These are phyloP conservation scores for Aquilaria agallochum DNA, from an alignment of 441 rosid species.

Conservation along the genomic window DNA sequence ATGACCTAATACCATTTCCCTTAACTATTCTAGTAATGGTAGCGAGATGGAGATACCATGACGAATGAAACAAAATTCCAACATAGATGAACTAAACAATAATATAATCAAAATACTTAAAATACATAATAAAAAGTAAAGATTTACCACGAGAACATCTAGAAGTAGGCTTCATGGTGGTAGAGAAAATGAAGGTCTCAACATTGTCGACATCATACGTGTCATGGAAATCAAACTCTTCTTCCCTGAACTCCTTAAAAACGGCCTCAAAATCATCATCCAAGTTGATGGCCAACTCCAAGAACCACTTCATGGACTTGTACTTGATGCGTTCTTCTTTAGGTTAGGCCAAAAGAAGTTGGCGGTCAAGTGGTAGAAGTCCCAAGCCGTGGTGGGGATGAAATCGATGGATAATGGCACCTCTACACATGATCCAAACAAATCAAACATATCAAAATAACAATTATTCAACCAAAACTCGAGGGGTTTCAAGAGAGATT, in stretches of 20 bases:
- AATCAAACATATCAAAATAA: neutral
- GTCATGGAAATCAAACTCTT: slow-evolving; percentile 45
- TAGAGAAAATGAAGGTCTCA: slow-evolving; percentile 42
- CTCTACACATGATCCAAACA: slow-evolving; percentile 83
- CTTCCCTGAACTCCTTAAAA: slow-evolving; percentile 69
- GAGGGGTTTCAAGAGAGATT: too few species aligned
- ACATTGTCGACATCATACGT: slow-evolving; percentile 31
- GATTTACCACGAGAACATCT: slow-evolving; percentile 36
- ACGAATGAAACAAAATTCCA: neutral
- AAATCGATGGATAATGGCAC: slow-evolving; percentile 84
- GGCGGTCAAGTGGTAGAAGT: slow-evolving; percentile 42
- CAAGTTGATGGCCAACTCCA: slow-evolving; percentile 42
- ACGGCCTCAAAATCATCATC: slow-evolving; percentile 87
- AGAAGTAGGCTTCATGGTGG: slow-evolving; percentile 29
- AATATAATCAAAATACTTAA: neutral
- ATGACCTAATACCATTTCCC: too few species aligned
- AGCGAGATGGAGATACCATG: neutral
- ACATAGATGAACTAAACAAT: neutral
- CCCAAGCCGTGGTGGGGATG: slow-evolving; percentile 33
- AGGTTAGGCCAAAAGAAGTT: slow-evolving; percentile 75
- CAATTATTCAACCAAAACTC: too few species aligned
- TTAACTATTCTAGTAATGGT: too few species aligned
- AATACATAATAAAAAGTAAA: neutral
- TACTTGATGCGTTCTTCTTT: slow-evolving; percentile 25
- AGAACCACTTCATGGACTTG: slow-evolving; percentile 17